Base-by-base conservation (phyloP, 805 yeast genomes). In the Candida orba region DNA sequence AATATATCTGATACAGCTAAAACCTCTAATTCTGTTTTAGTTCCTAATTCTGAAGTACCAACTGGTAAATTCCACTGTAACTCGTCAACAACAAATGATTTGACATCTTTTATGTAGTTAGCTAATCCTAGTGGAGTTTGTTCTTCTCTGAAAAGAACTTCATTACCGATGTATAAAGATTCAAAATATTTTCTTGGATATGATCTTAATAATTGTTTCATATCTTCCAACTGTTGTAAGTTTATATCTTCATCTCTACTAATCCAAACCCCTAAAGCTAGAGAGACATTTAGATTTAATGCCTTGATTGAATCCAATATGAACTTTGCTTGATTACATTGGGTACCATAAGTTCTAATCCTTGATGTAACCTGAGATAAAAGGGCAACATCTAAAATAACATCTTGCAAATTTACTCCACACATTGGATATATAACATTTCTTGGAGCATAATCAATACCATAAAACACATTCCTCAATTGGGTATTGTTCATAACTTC, bases 211-310 rank as follows among this genome's bases (percentile, higher is more conserved):
- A 76, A 47, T 2, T 51, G 36, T 46, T 71, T 68, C 72, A 79
- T 68, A 5, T 62, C 66, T 8, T 53, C 46, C 39, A 82, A 53
- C 52, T 81, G 81, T 9, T 59, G 52, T 38, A 60, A 45, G 47
- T 81, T 81, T 7, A 62, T 62, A 4, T 61, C 58, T 5, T 70
- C 64, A 54, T 76, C 65, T 1, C 52, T 48, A 0, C 79, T 76
- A 34, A 81, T 73, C 84, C 84, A 78, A 2, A 83, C 72, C 1
- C 88, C 88, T 46, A 81, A 52, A 0, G 84, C 60, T 20, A 84
- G 51, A 0, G 79, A 73, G 68, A 81, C 67, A 46, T 79, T 72
- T 34, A 81, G 57, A 15, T 72, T 63, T 41, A 79, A 58, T 4
- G 67, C 68, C 34, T 63, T 56, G 10, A 84, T 74, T 0, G 86